These are phyloP conservation scores for Naganishia vishniacii DNA, from an alignment of 768 basidiomycete genomes.

Conservation along the genomic window DNA sequence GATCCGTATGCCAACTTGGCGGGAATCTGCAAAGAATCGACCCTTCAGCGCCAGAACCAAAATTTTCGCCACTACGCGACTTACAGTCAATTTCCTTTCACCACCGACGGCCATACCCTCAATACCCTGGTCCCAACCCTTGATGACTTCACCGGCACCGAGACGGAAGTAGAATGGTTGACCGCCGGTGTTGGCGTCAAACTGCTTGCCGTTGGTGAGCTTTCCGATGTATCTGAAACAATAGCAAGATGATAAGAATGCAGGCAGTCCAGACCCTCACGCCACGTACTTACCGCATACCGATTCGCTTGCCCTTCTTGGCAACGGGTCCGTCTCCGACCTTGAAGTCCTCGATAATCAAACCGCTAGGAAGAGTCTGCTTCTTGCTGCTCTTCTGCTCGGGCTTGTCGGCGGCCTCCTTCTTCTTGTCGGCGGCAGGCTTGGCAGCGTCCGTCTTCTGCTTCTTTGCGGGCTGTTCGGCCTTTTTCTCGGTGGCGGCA, in stretches of 20 bases:
- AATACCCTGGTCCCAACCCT: conserved; percentile 84
- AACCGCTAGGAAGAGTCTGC: conserved; percentile 59
- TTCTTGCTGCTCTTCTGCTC: conserved; percentile 25
- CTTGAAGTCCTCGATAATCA: conserved; percentile 71
- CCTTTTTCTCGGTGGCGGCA: conserved; percentile 34
- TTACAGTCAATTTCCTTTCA: conserved; percentile 64
- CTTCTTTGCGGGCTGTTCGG: conserved; percentile 30
- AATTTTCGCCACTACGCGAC: conserved; percentile 4
- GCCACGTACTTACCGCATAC: conserved; percentile 60
- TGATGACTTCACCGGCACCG: conserved; percentile 86
- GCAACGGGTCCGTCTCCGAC: conserved; percentile 76
- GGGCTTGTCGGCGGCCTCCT: conserved; percentile 40
- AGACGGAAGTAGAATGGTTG: conserved; percentile 68
- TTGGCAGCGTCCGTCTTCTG: conserved; percentile 28
- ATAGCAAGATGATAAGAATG: too few species aligned
- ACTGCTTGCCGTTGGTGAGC: conserved; percentile 74
- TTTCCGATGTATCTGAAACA: conserved; percentile 71
- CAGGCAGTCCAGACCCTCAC: too few species aligned
- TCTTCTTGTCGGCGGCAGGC: conserved; percentile 39
- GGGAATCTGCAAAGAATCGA: conserved; percentile 33
- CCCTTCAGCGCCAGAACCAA: neutral
- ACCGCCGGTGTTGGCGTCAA: conserved; percentile 53
- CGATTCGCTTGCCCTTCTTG: conserved; percentile 74
- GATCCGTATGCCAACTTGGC: conserved; percentile 56
- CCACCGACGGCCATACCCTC: conserved; percentile 84